Conservation (phyloP, 73 alveolate genomes). For the Halteria grandinella region DNA sequence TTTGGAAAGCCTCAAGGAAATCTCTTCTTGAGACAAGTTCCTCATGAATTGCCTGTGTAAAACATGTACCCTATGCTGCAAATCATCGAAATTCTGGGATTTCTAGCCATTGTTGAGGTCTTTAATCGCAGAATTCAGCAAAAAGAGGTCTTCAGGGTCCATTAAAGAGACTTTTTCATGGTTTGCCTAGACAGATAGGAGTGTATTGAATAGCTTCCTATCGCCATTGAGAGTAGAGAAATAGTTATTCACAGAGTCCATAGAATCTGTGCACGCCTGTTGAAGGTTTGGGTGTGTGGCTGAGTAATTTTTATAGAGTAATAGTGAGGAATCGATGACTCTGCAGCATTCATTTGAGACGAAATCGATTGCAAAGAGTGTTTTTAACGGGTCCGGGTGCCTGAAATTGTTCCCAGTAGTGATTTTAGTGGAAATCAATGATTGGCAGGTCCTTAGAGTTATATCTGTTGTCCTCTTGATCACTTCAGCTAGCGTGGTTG, state of each 20-base stretch:
- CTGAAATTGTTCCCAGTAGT: background rate
- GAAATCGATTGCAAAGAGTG: background rate
- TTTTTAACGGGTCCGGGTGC: background rate
- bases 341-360: constrained; percentile 47
- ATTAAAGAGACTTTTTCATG: background rate
- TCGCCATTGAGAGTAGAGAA: constrained; percentile 8
- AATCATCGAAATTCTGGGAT: background rate
- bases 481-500: no score
- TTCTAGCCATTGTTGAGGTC: background rate
- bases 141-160: background rate
- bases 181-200: background rate
- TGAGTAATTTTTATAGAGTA: constrained; percentile 3
- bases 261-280: constrained; percentile 10
- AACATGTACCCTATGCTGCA: background rate
- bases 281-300: background rate
- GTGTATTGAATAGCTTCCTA: background rate
- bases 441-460: no score
- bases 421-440: no score
- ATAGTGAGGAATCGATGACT: constrained; percentile 8
- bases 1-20: background rate
- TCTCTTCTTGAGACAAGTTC: constrained; percentile 1
- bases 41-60: constrained; percentile 20
- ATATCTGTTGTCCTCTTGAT: no score
- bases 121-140: background rate
- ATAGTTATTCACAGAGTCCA: constrained; percentile 1